Base-by-base conservation (phyloP, 495 filamentous ascomycete genomes). In the Aspergillus saccharolyticus region DNA sequence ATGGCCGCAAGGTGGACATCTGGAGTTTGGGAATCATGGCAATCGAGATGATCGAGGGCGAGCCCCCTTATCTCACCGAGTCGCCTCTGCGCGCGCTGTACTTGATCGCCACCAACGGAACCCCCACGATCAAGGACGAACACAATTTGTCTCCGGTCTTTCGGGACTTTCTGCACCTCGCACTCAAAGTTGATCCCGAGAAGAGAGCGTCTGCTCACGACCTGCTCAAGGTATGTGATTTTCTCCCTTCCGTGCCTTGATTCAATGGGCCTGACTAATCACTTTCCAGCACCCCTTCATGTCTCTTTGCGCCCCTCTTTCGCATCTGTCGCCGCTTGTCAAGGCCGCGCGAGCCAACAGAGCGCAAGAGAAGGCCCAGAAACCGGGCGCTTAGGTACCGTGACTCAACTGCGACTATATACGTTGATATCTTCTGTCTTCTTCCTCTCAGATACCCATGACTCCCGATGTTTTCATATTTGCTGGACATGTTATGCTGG, bases 1-100 rank as follows among this genome's bases (percentile, higher is more conserved):
- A 98, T 70, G 95, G 94, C 59, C 88, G 94, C 49, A 98, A 98
- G 69, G 91, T 98, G 52, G 94, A 98, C 68, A 97, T 98, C 63
- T 98, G 94, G 94, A 94, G 89, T 66, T 73, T 98, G 50, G 94
- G 94, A 54, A 98, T 98, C 71, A 98, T 98, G 94, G 91, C 94
- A n/a, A 98, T 98, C 63, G 94, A 98, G 71, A 98, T 98, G 94
- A 96, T 98, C 59, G 94, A 98, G 74, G 95, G 94, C 61, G 94
- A 98, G 65, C 94, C 94, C 16, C 94, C 94, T 16, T 98, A 98
- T 69, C 77, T 98, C 53, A 98, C 91, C 19, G 94, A 98, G 71
- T 93, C 89, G 20, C 94, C 94, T 9, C 84, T 98, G 44, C 84
- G 94, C 44, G 94, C 94, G 4, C 80, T 98, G 24, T 98, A 93